Evolutionary conservation across 306 rosid species (phyloP).

Genomic region (Betula pendula): DNA sequence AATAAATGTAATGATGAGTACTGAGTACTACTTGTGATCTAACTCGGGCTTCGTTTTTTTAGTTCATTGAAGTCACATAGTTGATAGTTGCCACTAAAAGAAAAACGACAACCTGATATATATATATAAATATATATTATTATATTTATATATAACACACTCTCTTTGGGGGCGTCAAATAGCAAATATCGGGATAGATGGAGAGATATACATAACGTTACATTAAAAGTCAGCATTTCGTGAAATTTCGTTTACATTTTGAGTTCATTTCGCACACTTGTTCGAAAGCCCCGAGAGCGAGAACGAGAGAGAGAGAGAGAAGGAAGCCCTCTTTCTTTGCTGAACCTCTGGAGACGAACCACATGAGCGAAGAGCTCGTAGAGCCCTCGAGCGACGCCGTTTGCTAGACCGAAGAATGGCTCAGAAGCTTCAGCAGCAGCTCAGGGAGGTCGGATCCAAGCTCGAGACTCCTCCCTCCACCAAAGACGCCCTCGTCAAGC

Average conservation of each 20-base stretch:
- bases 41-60: too few species aligned
- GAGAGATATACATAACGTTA: neutral
- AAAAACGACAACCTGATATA: too few species aligned
- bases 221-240: conserved; percentile 29
- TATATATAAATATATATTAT: too few species aligned
- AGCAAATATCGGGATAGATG: neutral
- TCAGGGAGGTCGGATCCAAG: conserved; percentile 97
- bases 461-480: conserved; percentile 65
- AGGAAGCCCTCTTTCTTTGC: conserved; percentile 28
- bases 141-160: too few species aligned
- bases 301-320: conserved; percentile 18
- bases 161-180: too few species aligned
- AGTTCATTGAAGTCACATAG: too few species aligned
- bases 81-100: too few species aligned
- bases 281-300: conserved; percentile 39
- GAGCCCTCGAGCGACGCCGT: conserved; percentile 39
- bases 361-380: conserved; percentile 41
- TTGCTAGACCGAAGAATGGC: conserved; percentile 46
- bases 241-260: conserved; percentile 29
- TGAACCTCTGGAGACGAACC: conserved; percentile 15
- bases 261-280: conserved; percentile 41
- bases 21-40: too few species aligned
- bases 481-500: conserved; percentile 83
- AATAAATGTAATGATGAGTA: too few species aligned
- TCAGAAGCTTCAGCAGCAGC: conserved; percentile 67